Percentiles rank a stretch among this genome's conserved stretches.
phyloP scores from a whole-genome alignment of 1,284 basidiomycete genomes.

The Malassezia slooffiae region DNA sequence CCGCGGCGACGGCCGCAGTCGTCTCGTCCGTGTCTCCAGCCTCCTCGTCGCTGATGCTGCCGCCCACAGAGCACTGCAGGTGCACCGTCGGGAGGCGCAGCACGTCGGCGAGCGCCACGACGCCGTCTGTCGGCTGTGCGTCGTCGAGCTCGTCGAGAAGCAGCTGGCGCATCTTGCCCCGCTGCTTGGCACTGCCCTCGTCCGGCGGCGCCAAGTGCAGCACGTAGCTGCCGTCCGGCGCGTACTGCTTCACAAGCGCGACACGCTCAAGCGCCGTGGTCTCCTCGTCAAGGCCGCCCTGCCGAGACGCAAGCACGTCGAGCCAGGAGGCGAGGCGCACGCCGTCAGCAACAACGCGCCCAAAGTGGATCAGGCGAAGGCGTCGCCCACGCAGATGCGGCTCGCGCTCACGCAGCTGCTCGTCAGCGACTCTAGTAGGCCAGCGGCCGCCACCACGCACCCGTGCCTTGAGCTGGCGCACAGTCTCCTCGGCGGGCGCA shows the following conservation, averaged over 20 bases:
- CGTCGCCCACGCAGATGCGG: slow-evolving; percentile 4
- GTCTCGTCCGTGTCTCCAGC: not conserved
- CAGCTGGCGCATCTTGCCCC: slow-evolving; percentile 9
- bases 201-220: too few species aligned
- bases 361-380: slow-evolving; percentile 26
- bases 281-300: not conserved
- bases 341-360: slow-evolving; percentile 22
- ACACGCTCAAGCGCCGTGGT: not conserved
- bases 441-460: too few species aligned
- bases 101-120: not conserved
- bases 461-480: slow-evolving; percentile 4
- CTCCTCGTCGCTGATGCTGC: not conserved
- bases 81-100: slow-evolving; percentile 7
- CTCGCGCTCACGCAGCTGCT: not conserved
- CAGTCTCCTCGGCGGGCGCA: slow-evolving; percentile 8
- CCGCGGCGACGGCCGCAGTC: not conserved
- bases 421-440: not conserved
- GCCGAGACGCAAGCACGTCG: slow-evolving; percentile 12
- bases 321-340: slow-evolving; percentile 22
- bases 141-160: not conserved
- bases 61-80: slow-evolving; percentile 13
- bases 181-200: too few species aligned
- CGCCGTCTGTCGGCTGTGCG: not conserved
- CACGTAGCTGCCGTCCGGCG: not conserved
- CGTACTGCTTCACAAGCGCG: not conserved